Base-by-base conservation (phyloP, 345 rosid genomes). In the Cardamine resedifolia region DNA sequence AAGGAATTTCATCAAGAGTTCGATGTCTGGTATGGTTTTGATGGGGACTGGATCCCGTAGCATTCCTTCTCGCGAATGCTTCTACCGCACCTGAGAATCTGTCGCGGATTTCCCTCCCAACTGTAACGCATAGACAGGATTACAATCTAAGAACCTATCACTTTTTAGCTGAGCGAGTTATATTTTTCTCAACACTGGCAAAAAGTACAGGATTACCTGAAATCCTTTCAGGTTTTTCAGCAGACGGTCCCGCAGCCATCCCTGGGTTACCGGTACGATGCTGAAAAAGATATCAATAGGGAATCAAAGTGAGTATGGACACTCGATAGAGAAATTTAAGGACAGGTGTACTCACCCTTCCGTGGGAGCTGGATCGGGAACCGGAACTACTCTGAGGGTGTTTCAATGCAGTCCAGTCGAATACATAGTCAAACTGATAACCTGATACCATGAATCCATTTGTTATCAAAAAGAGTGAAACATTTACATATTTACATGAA, bases 361-460 rank as follows among this genome's bases (percentile, higher is more conserved):
- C 87, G 66, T 88, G 85, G 31, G 94, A 84, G 78, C 94, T 81
- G 68, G 90, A 75, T 64, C 88, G 85, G 31, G 96, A 78, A 70
- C 90, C 79, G 58, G 88, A 65, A 73, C 90, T 78, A 74, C 86
- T 73, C 65, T 90, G 96, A 64, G 96, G 94, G 70, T 90, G 85
- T 81, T 90, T 88, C 79, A 90, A 75, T 20, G 87, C 86, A 72
- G 96, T 90, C 96, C 96, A 88, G 77, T 90, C 94, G 62, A 88
- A 90, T 49, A 90, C 86, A 82, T 86, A 86, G 63, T 90, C 96
- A 81, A 86, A 88, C 72, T 88, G 91, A 82, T 88, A 88, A 77
- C 94, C 93, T 90, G 83, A 48, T 53, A 52, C 52, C 12, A 11
- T 36, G 10, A 65, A 58, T 7, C 30, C 3, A 38, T 49, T 47